Base-by-base conservation (phyloP, 2,329 filamentous ascomycete genomes). In the Graphilbum sp. region DNA sequence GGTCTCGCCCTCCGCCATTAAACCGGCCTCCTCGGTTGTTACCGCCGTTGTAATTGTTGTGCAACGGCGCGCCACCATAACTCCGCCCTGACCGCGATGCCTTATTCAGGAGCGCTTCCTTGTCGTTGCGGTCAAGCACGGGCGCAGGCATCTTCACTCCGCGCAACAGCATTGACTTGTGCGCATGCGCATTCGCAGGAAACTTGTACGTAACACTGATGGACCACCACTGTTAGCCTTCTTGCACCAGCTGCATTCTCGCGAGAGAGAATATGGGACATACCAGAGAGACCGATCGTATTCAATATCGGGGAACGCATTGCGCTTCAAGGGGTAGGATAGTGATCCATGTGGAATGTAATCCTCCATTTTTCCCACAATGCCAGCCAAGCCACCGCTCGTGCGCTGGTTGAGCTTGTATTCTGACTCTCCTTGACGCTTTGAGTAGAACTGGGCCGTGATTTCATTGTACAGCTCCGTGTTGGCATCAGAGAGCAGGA, bases 81-180 rank as follows among this genome's bases (percentile, higher is more conserved):
- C 69, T 72, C 38, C 84, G 71, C n/a, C 83, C 77, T 18, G 69
- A 66, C 43, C 72, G 69, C 39, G 70, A 63, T 25, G 78, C 64
- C 52, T 79, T 77, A 38, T 69, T 67, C 52, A 75, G 74, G 32
- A 87, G 70, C 8, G 71, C 67, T 45, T 87, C 79, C 38, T 88
- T 74, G 51, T 95, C 87, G 41, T 70, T 72, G 25, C 72, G 68
- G 41, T 82, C 80, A 1, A 98, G 70, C 10, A 75, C 79, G 2
- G 83, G 74, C 2, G 68, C 60, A 5, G 81, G 74, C 40, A 87
- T 67, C 49, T 79, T 75, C 30, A 87, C 76, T 12, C 90, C 90
- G 3, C 85, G 78, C 27, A 98, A 67, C 13, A 98, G 69, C 81
- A 94, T 92, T 6, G 87, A 95, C 54, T 95, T 95, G 60, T 98